Evolutionary conservation across 2,329 filamentous ascomycete species (phyloP).

Genomic region (Botrytis medusae): DNA sequence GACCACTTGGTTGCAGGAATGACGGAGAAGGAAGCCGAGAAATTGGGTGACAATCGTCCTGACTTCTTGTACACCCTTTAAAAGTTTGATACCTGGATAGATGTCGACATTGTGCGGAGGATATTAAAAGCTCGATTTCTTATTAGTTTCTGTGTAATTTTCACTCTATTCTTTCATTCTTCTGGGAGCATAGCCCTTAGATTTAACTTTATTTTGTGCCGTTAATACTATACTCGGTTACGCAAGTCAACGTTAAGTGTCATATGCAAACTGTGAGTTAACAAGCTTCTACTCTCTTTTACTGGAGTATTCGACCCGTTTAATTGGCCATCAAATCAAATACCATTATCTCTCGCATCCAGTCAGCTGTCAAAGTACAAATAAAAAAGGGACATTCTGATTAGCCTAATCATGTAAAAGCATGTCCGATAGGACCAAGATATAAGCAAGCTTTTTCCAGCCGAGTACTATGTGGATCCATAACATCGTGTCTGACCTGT

Average conservation of each 20-base stretch:
- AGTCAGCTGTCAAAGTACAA: background rate
- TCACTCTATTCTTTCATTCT: background rate
- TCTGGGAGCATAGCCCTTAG: background rate
- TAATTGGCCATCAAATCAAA: background rate
- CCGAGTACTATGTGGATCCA: background rate
- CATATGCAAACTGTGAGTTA: background rate
- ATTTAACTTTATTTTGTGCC: background rate
- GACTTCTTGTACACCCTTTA: conserved; percentile 69
- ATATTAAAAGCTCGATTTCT: background rate
- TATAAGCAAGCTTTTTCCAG: conserved; percentile 2
- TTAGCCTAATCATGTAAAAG: background rate
- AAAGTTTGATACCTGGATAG: background rate
- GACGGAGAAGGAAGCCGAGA: conserved; percentile 58
- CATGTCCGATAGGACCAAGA: background rate
- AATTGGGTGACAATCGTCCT: conserved; percentile 67
- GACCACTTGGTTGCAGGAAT: conserved; percentile 65
- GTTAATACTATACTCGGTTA: background rate
- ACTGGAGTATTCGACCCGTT: background rate
- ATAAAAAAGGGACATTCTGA: background rate
- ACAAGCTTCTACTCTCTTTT: background rate
- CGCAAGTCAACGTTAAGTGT: background rate
- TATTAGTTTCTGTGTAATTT: background rate
- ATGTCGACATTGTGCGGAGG: background rate
- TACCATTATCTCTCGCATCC: background rate
- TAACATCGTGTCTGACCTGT: conserved; percentile 4